A percentile compares a stretch with the other conserved stretches of the same genome.
Conservation (phyloP, 2,329 filamentous ascomycete species). For the Pseudogymnoascus sp. region DNA sequence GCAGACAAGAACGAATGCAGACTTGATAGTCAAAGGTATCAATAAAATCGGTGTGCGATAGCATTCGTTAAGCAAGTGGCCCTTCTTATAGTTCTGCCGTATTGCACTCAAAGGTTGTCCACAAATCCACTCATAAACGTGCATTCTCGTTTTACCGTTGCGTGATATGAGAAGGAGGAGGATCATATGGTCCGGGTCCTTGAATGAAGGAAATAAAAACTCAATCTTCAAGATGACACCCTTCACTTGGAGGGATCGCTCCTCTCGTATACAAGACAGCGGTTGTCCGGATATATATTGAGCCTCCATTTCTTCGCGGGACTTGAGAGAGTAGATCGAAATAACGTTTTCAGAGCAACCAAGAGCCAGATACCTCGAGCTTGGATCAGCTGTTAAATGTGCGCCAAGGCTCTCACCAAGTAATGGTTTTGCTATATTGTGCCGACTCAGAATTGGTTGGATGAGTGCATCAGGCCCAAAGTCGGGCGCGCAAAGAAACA, state of each 20-base stretch:
- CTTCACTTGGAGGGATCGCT: constrained; percentile 39
- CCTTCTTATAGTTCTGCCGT: constrained; percentile 42
- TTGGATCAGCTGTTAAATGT: constrained; percentile 71
- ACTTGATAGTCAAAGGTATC: constrained; percentile 65
- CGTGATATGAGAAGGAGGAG: constrained; percentile 59
- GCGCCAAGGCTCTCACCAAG: constrained; percentile 51
- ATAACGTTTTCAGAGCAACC: constrained; percentile 66
- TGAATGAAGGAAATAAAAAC: constrained; percentile 67
- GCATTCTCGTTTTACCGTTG: constrained; percentile 45
- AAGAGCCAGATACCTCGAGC: constrained; percentile 62
- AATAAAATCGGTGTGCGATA: constrained; percentile 60
- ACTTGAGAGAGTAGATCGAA: constrained; percentile 63
- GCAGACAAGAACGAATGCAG: constrained; percentile 64
- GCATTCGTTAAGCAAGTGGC: constrained; percentile 45
- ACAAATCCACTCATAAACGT: constrained; percentile 56
- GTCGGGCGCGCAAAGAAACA: constrained; percentile 66
- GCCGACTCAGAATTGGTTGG: constrained; percentile 47
- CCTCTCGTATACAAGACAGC: constrained; percentile 52
- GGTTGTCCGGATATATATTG: constrained; percentile 42
- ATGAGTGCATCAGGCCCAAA: constrained; percentile 35
- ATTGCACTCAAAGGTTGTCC: constrained; percentile 43
- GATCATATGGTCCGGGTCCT: constrained; percentile 66
- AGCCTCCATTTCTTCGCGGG: constrained; percentile 44
- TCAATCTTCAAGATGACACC: constrained; percentile 81
- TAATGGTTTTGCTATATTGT: constrained; percentile 45